Percentiles rank a stretch among this genome's conserved stretches.
Evolutionary conservation across 2,329 filamentous ascomycete genomes (phyloP).

Genomic region (Xylaria sp.): DNA sequence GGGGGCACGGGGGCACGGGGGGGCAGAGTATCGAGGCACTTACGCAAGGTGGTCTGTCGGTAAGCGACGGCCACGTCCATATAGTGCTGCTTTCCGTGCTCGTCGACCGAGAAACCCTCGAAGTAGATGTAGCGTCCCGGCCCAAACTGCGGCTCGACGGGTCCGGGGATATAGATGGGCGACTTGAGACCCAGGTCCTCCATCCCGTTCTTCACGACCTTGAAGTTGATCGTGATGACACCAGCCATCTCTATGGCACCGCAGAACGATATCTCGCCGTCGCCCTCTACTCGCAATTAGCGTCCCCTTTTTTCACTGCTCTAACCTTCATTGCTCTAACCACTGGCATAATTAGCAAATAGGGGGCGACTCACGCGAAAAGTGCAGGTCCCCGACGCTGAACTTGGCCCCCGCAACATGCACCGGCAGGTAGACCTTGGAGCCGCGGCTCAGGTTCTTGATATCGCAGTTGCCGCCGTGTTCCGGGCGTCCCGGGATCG

Average conservation of each 20-base stretch:
- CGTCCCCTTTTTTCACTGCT: neutral
- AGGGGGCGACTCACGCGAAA: constrained; percentile 56
- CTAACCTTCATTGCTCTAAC: too few species aligned
- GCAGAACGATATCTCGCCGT: constrained; percentile 88
- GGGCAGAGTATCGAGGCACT: constrained; percentile 26
- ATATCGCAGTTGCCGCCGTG: constrained; percentile 93
- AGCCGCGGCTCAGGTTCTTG: constrained; percentile 79
- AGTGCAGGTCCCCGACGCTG: constrained; percentile 85
- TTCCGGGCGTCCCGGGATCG: constrained; percentile 81
- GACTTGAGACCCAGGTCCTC: constrained; percentile 74
- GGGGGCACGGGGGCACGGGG: too few species aligned
- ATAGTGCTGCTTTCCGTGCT: constrained; percentile 86
- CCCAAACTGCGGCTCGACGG: constrained; percentile 85
- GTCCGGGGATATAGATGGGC: constrained; percentile 83
- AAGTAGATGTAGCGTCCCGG: constrained; percentile 82
- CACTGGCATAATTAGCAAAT: neutral
- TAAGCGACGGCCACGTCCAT: constrained; percentile 87
- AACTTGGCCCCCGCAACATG: constrained; percentile 89
- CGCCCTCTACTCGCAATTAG: constrained; percentile 60
- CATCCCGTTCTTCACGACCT: constrained; percentile 81
- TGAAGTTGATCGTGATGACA: constrained; percentile 87
- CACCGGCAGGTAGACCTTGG: constrained; percentile 84
- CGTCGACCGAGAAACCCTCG: constrained; percentile 88
- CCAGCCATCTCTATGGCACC: constrained; percentile 95
- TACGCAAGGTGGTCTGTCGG: constrained; percentile 72